phyloP scores from a whole-genome alignment of 2,329 filamentous ascomycete genomes.

The Sarocladium strictum region DNA sequence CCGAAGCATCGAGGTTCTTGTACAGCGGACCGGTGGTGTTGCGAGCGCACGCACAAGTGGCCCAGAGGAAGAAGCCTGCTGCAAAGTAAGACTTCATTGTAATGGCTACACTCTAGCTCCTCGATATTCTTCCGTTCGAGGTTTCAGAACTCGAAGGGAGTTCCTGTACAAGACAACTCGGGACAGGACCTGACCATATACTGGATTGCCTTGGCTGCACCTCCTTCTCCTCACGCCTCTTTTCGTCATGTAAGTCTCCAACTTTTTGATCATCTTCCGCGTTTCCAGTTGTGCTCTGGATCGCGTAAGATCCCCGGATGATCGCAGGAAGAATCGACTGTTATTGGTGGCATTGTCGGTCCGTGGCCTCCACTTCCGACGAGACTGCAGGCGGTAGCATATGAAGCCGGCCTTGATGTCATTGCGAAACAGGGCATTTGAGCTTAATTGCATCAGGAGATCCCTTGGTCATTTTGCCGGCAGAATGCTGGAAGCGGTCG shows the following conservation, averaged over 20 bases:
- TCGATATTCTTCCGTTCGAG: too few relatives aligned
- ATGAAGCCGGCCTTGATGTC: conserved; percentile 1
- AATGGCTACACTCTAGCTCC: background rate
- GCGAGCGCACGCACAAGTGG: conserved; percentile 19
- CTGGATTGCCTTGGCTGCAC: background rate
- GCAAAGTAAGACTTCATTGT: background rate
- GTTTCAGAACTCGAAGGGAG: too few relatives aligned
- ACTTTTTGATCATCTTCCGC: background rate
- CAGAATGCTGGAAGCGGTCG: background rate
- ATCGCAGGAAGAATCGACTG: background rate
- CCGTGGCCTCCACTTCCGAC: background rate
- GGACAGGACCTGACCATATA: too few relatives aligned
- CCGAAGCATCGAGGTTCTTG: conserved; percentile 55
- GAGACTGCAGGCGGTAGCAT: background rate
- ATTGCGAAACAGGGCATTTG: background rate
- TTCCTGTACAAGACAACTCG: too few relatives aligned
- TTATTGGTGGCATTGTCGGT: background rate
- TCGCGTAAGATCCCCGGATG: background rate
- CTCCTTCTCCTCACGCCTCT: background rate
- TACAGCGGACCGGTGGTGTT: conserved; percentile 38
- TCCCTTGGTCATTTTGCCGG: background rate
- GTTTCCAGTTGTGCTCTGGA: background rate
- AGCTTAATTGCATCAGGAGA: background rate
- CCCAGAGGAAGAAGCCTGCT: conserved; percentile 12
- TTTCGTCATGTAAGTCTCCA: background rate